Evolutionary conservation across 2,329 filamentous ascomycete species (phyloP).

Genomic region (Delphinella strobiligena): DNA sequence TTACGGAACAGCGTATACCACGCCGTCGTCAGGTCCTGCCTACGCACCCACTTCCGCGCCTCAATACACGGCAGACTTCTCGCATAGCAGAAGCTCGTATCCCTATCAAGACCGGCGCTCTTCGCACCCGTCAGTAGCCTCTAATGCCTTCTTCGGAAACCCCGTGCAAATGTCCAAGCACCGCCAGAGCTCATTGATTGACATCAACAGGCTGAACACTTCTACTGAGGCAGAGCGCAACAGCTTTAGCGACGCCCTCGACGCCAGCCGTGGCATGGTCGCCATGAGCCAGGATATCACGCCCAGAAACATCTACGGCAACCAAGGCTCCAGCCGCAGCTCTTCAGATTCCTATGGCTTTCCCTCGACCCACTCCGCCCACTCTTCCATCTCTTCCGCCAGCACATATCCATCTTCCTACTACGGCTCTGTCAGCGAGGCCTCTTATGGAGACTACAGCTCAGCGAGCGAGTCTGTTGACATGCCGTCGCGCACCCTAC

Average conservation of each 20-base stretch:
- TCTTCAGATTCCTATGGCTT: constrained; percentile 86
- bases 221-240: constrained; percentile 46
- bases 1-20: constrained; percentile 57
- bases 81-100: constrained; percentile 37
- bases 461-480: constrained; percentile 80
- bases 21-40: constrained; percentile 52
- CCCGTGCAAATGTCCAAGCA: constrained; percentile 33
- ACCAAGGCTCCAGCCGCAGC: constrained; percentile 48
- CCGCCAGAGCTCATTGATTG: constrained; percentile 52
- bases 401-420: constrained; percentile 77
- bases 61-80: constrained; percentile 67
- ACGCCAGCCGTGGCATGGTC: constrained; percentile 88
- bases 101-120: constrained; percentile 56
- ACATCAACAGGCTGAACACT: constrained; percentile 49
- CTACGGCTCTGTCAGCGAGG: constrained; percentile 66
- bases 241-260: constrained; percentile 77
- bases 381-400: constrained; percentile 78
- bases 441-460: constrained; percentile 84
- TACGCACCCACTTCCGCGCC: constrained; percentile 57
- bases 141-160: constrained; percentile 38
- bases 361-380: constrained; percentile 69
- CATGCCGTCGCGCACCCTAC: constrained; percentile 70
- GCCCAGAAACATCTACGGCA: constrained; percentile 77
- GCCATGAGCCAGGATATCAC: constrained; percentile 89
- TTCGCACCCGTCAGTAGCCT: constrained; percentile 71